A percentile compares a stretch with the other conserved stretches of the same genome.
Evolutionary conservation across 2,329 filamentous ascomycete species (phyloP).

Genomic region (Trichoderma asperellum): DNA sequence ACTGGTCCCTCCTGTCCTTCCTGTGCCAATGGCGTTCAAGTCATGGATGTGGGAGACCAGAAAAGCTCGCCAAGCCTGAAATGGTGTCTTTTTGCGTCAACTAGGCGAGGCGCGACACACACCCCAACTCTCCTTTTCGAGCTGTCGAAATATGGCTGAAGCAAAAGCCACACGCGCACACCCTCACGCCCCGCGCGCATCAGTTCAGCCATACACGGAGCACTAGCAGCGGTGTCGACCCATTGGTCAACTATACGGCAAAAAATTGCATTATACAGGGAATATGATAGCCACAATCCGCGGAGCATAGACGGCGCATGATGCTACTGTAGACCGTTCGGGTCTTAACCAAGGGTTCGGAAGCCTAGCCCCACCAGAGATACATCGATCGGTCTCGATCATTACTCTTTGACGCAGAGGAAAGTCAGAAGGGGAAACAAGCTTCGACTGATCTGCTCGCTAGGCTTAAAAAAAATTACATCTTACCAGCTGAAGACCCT

Average conservation of each 20-base stretch:
- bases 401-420: neutral
- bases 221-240: conserved; percentile 4
- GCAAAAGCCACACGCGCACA: conserved; percentile 7
- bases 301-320: conserved; percentile 1
- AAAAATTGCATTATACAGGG: neutral
- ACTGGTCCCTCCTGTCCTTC: neutral
- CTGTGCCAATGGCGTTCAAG: neutral
- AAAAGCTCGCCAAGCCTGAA: conserved; percentile 24
- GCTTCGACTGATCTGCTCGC: conserved; percentile 20
- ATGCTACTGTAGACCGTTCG: conserved; percentile 18
- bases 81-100: conserved; percentile 25
- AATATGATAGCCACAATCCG: conserved; percentile 5
- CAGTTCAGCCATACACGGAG: neutral
- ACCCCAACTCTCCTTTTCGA: neutral
- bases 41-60: conserved; percentile 5
- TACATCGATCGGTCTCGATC: conserved; percentile 10
- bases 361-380: conserved; percentile 8
- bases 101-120: conserved; percentile 8
- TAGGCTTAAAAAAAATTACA: conserved; percentile 14
- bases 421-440: neutral
- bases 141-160: conserved; percentile 8
- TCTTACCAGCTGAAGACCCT: conserved; percentile 19
- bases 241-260: conserved; percentile 19
- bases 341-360: conserved; percentile 21
- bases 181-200: neutral